Base-by-base conservation (phyloP, 2,329 filamentous ascomycete species). In the Chrysoporthe deuterocubensis region DNA sequence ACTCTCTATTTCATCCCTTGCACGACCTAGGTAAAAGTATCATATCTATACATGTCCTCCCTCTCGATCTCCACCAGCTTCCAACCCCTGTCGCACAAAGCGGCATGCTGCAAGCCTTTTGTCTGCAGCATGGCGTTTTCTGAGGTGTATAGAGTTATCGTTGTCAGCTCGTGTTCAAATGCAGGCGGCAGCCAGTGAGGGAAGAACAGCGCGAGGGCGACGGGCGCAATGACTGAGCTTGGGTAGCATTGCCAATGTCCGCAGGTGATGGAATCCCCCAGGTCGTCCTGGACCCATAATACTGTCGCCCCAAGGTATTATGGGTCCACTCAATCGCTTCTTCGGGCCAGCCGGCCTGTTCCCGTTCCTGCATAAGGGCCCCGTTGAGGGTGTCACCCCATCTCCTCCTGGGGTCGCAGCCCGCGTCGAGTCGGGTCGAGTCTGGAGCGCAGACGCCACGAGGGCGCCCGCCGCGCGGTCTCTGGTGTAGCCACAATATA, bases 301-400 rank as follows among this genome's bases (percentile, higher is more conserved):
- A 6, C 26, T 3, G 21, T 32, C 3, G 48, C 48, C 48, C 48
- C 48, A 52, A 21, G 26, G 21, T 26, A 26, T 52, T 52, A 21
- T 32, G 48, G 48, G 13, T 32, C 48, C 7, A 14, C 21, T 21
- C 21, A 11, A 52, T 52, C 48, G 21, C 21, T 32, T 11, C 26
- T 11, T 52, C 48, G 48, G 48, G 48, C 48, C 48, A 52, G 48
- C 48, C 48, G 48, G 48, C 26, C 48, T 52, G 48, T 32, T 32
- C 21, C 48, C 26, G 54, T 57, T 57, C 54, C 54, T 57, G 54
- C 54, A 57, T 57, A 40, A 57, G 32, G 54, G 14, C 4, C 18
- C 50, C 50, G 50, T 54, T 54, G 21, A 34, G n/a, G 50, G 14
- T 37, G 54, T 57, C 32, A 40, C 8, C 26, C 54, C 54, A 57